These are phyloP conservation scores for Penicillium coprophilum DNA, from an alignment of 495 filamentous ascomycete species.

Conservation along the genomic window DNA sequence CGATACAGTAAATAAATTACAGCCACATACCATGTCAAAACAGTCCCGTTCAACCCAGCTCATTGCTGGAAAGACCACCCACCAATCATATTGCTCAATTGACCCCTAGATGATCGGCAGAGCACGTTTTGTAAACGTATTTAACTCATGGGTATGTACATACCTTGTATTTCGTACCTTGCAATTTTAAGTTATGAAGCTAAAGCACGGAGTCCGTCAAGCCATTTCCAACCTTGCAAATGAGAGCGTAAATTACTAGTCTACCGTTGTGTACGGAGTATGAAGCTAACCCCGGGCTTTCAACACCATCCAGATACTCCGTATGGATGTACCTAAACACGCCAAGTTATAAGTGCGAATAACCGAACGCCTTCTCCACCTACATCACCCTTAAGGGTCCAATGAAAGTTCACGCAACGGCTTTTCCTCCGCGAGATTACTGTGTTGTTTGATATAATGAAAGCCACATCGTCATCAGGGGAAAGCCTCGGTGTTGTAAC, in stretches of 20 bases:
- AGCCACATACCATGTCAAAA: not conserved
- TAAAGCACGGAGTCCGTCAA: not conserved
- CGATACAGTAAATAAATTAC: not conserved
- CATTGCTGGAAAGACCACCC: slow-evolving; percentile 28
- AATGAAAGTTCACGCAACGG: not conserved
- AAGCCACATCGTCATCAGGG: slow-evolving; percentile 14
- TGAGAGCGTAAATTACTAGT: slow-evolving; percentile 1
- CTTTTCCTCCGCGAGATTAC: not conserved
- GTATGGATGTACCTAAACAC: not conserved
- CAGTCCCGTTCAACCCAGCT: not conserved
- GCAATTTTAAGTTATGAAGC: slow-evolving; percentile 8
- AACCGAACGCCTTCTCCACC: not conserved
- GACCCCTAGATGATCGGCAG: not conserved
- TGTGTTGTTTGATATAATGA: not conserved
- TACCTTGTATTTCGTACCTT: not conserved
- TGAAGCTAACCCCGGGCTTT: no score
- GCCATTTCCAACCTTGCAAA: not conserved
- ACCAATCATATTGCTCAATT: slow-evolving; percentile 21
- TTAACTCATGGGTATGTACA: slow-evolving; percentile 6
- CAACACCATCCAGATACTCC: no score
- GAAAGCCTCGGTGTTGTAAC: slow-evolving; percentile 1
- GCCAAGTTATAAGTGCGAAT: not conserved
- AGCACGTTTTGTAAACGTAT: slow-evolving; percentile 6
- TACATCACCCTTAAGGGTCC: not conserved
- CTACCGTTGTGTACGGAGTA: no score